Evolutionary conservation across 768 basidiomycete species (phyloP).

Genomic region (Russula sp.): DNA sequence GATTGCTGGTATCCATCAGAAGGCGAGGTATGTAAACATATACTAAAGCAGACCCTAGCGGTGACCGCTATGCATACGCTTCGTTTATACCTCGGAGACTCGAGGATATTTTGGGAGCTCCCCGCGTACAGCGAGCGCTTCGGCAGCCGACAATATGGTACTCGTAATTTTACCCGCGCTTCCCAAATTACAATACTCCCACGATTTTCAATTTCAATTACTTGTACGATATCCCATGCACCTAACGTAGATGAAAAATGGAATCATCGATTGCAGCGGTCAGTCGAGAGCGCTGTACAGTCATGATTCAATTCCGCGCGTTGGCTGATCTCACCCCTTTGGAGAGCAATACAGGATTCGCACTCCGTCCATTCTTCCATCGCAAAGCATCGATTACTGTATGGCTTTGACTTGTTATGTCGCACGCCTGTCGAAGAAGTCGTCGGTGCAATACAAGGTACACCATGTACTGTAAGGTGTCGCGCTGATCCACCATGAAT

Average conservation of each 20-base stretch:
- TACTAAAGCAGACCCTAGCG: neutral
- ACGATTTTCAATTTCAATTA: conserved; percentile 1
- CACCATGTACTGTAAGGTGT: neutral
- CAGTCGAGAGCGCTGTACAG: neutral
- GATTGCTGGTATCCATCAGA: neutral
- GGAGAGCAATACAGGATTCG: neutral
- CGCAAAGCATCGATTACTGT: neutral
- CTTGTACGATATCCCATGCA: neutral
- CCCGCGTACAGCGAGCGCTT: conserved; percentile 1
- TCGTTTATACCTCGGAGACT: conserved; percentile 6
- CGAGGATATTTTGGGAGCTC: neutral
- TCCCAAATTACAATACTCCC: neutral
- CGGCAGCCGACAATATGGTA: neutral
- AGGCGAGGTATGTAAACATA: neutral
- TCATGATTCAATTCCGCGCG: neutral
- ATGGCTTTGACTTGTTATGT: neutral
- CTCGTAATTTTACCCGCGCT: neutral
- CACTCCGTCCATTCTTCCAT: conserved; percentile 1
- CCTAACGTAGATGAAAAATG: neutral
- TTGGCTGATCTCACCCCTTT: conserved; percentile 8
- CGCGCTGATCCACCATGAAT: neutral
- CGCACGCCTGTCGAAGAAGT: neutral
- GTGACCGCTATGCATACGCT: neutral
- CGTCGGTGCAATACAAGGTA: neutral
- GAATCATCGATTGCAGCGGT: neutral